These are phyloP conservation scores for Malus sylvestris DNA, from an alignment of 306 rosid genomes.

Conservation along the genomic window DNA sequence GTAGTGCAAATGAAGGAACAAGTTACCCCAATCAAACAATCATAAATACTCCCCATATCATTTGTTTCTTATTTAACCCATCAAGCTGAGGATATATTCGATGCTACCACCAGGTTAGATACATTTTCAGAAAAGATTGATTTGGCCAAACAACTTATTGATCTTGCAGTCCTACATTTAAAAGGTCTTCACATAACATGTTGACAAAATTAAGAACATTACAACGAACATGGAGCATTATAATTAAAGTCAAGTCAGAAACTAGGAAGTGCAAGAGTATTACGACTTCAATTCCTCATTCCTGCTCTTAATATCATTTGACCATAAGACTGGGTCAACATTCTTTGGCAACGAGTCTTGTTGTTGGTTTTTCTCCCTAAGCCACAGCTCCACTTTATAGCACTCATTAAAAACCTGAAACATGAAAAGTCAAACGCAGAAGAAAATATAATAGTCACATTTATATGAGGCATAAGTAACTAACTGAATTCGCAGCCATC, in stretches of 20 bases:
- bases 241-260: not conserved
- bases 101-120: not conserved
- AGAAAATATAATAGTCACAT: slow-evolving; percentile 5
- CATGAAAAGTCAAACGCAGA: not conserved
- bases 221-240: not conserved
- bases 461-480: not conserved
- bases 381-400: slow-evolving; percentile 63
- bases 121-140: not conserved
- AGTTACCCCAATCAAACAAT: not conserved
- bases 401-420: slow-evolving; percentile 52
- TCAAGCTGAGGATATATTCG: not conserved
- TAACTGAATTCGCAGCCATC: slow-evolving; percentile 19
- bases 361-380: slow-evolving; percentile 49
- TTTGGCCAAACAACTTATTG: not conserved
- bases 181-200: not conserved
- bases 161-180: not conserved
- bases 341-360: slow-evolving; percentile 66
- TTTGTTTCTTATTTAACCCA: not conserved
- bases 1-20: not conserved
- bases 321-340: slow-evolving; percentile 52
- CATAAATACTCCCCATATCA: not conserved
- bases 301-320: slow-evolving; percentile 52
- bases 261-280: slow-evolving; percentile 13
- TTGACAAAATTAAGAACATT: not conserved
- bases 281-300: slow-evolving; percentile 57